These are phyloP conservation scores for Mycena filopes DNA, from an alignment of 768 basidiomycete species.

Conservation along the genomic window DNA sequence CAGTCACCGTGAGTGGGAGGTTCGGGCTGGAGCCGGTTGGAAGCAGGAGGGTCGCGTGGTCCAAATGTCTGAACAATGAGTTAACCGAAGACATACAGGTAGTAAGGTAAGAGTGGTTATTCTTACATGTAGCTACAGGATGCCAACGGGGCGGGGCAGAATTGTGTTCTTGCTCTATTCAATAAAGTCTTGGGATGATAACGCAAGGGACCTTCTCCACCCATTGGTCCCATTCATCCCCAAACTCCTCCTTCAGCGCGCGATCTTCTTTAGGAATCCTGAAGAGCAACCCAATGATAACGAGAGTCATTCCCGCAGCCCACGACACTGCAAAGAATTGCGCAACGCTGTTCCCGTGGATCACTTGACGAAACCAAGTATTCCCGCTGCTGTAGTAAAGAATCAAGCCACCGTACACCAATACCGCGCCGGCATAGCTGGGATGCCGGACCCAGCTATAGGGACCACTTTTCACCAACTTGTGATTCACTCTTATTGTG, in stretches of 20 bases:
- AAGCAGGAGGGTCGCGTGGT: too few species aligned
- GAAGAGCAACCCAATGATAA: slow-evolving; percentile 4
- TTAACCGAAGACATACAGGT: too few species aligned
- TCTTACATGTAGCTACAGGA: too few species aligned
- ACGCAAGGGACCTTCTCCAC: slow-evolving; percentile 12
- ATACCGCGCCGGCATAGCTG: slow-evolving; percentile 35
- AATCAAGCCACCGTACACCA: slow-evolving; percentile 12
- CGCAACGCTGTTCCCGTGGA: slow-evolving; percentile 2
- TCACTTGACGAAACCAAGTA: slow-evolving; percentile 20
- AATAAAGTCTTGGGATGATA: slow-evolving; percentile 12
- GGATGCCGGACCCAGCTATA: slow-evolving; percentile 43
- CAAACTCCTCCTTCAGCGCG: slow-evolving; percentile 6
- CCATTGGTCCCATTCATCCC: slow-evolving; percentile 11
- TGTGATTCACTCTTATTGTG: slow-evolving; percentile 36
- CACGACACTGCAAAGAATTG: neutral
- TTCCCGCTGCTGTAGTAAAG: slow-evolving; percentile 12
- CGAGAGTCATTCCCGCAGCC: slow-evolving; percentile 2
- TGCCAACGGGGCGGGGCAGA: too few species aligned
- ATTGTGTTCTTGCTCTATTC: too few species aligned
- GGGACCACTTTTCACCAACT: slow-evolving; percentile 39
- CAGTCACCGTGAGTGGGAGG: too few species aligned
- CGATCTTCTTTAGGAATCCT: slow-evolving; percentile 20
- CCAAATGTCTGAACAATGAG: too few species aligned
- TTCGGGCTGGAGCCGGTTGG: too few species aligned
- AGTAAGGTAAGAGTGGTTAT: too few species aligned